These are phyloP conservation scores for Glomus cerebriforme DNA, from an alignment of 192 early-diverging fungal species.

Conservation along the genomic window DNA sequence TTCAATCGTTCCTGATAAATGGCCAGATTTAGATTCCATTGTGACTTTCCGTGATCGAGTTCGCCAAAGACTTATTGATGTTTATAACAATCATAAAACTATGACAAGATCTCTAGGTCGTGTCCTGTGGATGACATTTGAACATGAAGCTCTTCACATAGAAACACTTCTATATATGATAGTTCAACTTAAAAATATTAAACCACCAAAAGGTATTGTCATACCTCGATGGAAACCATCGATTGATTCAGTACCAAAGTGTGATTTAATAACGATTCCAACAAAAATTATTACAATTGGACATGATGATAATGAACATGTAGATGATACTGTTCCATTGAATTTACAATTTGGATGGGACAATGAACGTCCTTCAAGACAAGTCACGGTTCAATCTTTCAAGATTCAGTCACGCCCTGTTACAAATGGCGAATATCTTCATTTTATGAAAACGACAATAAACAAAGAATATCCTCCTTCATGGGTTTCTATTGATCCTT, in stretches of 20 bases:
- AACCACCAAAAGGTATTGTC: slow-evolving; percentile 51
- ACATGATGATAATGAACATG: slow-evolving; percentile 57
- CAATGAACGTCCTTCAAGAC: slow-evolving; percentile 72
- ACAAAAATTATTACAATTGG: slow-evolving; percentile 55
- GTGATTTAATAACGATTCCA: slow-evolving; percentile 35
- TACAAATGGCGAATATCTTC: slow-evolving; percentile 74
- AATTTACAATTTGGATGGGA: slow-evolving; percentile 82
- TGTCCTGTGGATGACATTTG: slow-evolving; percentile 84
- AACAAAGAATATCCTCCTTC: slow-evolving; percentile 53
- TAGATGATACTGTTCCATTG: slow-evolving; percentile 44
- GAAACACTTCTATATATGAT: slow-evolving; percentile 94
- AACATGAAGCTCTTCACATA: slow-evolving; percentile 93
- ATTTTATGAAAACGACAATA: slow-evolving; percentile 48
- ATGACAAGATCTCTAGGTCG: slow-evolving; percentile 51
- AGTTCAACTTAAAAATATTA: slow-evolving; percentile 60
- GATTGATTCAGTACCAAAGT: not conserved
- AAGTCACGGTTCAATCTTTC: slow-evolving; percentile 47
- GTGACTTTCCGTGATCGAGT: slow-evolving; percentile 68
- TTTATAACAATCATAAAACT: slow-evolving; percentile 45
- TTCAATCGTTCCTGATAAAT: slow-evolving; percentile 63
- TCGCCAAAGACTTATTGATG: slow-evolving; percentile 50
- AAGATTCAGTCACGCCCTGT: slow-evolving; percentile 78
- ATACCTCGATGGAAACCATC: slow-evolving; percentile 33
- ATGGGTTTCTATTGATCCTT: slow-evolving; percentile 48
- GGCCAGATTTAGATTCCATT: slow-evolving; percentile 74